phyloP scores from a whole-genome alignment of 768 basidiomycete species.

The Amanita molliuscula region DNA sequence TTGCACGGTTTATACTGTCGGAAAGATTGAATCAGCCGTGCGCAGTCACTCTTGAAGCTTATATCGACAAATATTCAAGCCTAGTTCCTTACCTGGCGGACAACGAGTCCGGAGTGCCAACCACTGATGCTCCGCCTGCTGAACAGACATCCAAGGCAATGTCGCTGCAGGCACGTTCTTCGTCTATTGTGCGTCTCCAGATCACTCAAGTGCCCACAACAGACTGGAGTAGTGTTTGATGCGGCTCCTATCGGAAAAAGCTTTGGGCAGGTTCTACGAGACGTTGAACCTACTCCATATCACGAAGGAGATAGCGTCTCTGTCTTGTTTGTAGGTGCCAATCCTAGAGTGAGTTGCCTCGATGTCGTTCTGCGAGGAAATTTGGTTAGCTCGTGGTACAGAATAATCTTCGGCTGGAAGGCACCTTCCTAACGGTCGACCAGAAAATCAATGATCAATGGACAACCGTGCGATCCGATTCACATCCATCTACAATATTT shows the following conservation, averaged over 20 bases:
- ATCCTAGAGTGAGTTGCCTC: conserved; percentile 49
- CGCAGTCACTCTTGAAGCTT: conserved; percentile 68
- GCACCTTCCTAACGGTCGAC: conserved; percentile 64
- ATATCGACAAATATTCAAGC: conserved; percentile 64
- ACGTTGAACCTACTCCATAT: conserved; percentile 44
- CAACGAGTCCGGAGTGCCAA: conserved; percentile 32
- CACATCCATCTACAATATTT: conserved; percentile 67
- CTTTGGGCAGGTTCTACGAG: conserved; percentile 52
- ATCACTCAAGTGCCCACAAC: conserved; percentile 1
- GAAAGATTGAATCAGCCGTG: neutral
- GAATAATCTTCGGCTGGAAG: conserved; percentile 72
- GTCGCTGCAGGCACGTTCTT: conserved; percentile 44
- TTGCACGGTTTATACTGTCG: conserved; percentile 3
- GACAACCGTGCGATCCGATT: conserved; percentile 57
- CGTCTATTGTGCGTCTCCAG: neutral
- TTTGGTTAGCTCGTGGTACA: conserved; percentile 15
- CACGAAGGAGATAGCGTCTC: conserved; percentile 45
- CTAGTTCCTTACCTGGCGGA: conserved; percentile 56
- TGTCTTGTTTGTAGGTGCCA: conserved; percentile 64
- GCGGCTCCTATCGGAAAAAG: conserved; percentile 39
- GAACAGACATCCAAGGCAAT: conserved; percentile 59
- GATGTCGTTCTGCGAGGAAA: conserved; percentile 6
- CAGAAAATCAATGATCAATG: conserved; percentile 37
- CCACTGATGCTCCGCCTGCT: conserved; percentile 54
- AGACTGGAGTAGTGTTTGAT: conserved; percentile 60